These are phyloP conservation scores for Kokia cookei DNA, from an alignment of 441 rosid genomes.

Conservation along the genomic window DNA sequence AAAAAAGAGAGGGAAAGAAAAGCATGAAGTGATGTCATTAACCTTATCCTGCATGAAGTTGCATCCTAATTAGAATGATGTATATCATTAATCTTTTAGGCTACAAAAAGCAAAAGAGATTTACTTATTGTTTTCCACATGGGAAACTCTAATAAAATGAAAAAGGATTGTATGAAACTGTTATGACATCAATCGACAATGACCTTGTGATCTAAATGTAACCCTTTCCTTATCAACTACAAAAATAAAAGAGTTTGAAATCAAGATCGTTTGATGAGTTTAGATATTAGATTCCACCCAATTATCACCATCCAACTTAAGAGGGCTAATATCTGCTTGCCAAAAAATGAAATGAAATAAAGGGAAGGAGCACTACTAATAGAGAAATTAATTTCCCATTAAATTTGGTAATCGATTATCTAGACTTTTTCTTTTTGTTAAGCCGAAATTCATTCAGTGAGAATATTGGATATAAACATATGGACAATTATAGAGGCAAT, in stretches of 20 bases:
- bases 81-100: slow-evolving; percentile 2
- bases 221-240: too few relatives aligned
- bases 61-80: neutral
- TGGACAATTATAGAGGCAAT: neutral
- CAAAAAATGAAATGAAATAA: neutral
- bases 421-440: neutral
- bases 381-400: neutral
- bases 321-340: neutral
- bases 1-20: neutral
- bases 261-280: too few relatives aligned
- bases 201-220: too few relatives aligned
- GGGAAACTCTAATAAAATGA: neutral
- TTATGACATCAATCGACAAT: too few relatives aligned
- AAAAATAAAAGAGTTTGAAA: too few relatives aligned
- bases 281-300: too few relatives aligned
- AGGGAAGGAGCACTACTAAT: neutral
- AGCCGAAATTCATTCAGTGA: neutral
- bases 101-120: neutral
- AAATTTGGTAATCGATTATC: neutral
- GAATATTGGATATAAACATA: neutral
- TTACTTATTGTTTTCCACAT: neutral
- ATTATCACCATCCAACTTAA: too few relatives aligned
- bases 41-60: neutral
- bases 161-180: too few relatives aligned
- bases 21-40: neutral